A percentile compares a stretch with the other conserved stretches of the same genome.
These are phyloP conservation scores for Toxicodendron radicans DNA, from an alignment of 345 rosid species.

Conservation along the genomic window DNA sequence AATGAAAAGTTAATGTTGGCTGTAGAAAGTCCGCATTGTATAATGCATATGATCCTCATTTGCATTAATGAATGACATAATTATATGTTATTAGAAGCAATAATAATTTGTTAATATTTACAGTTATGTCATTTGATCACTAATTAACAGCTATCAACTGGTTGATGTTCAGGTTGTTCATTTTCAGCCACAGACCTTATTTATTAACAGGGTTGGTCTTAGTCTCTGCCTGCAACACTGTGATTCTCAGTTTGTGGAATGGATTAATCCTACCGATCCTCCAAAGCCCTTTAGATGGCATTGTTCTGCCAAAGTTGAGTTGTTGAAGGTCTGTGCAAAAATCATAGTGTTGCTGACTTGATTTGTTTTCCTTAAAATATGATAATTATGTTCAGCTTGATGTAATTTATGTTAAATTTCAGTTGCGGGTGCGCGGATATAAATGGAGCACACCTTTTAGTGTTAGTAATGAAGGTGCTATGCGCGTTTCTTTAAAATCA, in stretches of 20 bases:
- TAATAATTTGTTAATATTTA: constrained; percentile 11
- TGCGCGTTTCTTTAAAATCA: constrained; percentile 64
- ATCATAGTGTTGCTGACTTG: not conserved
- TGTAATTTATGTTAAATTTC: constrained; percentile 28
- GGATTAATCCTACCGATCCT: constrained; percentile 87
- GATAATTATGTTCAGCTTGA: constrained; percentile 4
- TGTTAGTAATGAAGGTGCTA: constrained; percentile 70
- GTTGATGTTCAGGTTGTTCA: constrained; percentile 73
- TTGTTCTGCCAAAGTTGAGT: constrained; percentile 61
- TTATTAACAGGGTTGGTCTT: constrained; percentile 75
- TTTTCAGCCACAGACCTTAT: constrained; percentile 85
- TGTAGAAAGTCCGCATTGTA: not conserved
- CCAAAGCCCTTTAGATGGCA: constrained; percentile 84
- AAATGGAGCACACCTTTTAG: constrained; percentile 90
- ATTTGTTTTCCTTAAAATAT: not conserved
- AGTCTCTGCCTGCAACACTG: constrained; percentile 86
- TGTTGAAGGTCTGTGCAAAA: constrained; percentile 61
- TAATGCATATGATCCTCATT: not conserved
- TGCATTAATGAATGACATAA: not conserved
- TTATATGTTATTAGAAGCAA: too few relatives aligned
- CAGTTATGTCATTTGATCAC: constrained; percentile 13
- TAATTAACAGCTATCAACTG: constrained; percentile 21
- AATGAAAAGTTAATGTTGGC: not conserved
- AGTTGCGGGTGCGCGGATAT: constrained; percentile 78
- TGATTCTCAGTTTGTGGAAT: constrained; percentile 66